phyloP scores from a whole-genome alignment of 768 basidiomycete genomes.

The Boletus tylopilopsis region DNA sequence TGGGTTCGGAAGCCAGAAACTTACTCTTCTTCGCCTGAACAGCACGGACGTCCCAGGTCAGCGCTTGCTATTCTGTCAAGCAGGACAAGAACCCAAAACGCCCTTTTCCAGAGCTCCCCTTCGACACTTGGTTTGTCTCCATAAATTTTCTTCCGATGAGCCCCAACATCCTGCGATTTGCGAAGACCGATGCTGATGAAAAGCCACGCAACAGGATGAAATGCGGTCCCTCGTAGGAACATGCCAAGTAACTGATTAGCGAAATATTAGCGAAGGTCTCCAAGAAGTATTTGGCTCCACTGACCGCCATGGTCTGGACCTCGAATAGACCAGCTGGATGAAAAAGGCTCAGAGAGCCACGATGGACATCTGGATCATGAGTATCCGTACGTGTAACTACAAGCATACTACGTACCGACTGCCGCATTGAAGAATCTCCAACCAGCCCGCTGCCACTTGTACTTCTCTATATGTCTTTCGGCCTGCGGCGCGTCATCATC shows the following conservation, averaged over 20 bases:
- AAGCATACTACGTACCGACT: conserved; percentile 37
- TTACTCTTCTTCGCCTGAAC: conserved; percentile 65
- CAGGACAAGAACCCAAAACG: conserved; percentile 67
- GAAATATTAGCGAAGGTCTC: conserved; percentile 6
- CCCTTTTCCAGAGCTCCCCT: conserved; percentile 74
- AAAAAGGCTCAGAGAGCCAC: conserved; percentile 46
- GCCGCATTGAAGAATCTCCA: conserved; percentile 57
- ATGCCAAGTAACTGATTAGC: conserved; percentile 45
- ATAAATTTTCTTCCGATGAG: conserved; percentile 64
- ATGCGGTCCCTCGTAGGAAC: conserved; percentile 50
- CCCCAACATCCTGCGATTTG: conserved; percentile 74
- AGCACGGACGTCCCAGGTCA: conserved; percentile 52
- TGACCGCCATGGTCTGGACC: conserved; percentile 52
- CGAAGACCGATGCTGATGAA: conserved; percentile 50
- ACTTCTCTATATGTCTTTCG: conserved; percentile 24
- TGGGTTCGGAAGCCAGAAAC: conserved; percentile 10
- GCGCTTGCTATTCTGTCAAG: conserved; percentile 57
- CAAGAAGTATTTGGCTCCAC: conserved; percentile 19
- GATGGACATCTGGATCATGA: conserved; percentile 44
- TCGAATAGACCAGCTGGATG: conserved; percentile 60
- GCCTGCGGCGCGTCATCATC: conserved; percentile 25
- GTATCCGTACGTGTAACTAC: not conserved
- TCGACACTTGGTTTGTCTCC: conserved; percentile 44
- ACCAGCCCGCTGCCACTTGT: conserved; percentile 53
- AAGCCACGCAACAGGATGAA: conserved; percentile 51